These are phyloP conservation scores for Tremellales sp. DNA, from an alignment of 1,284 basidiomycete species.

Conservation along the genomic window DNA sequence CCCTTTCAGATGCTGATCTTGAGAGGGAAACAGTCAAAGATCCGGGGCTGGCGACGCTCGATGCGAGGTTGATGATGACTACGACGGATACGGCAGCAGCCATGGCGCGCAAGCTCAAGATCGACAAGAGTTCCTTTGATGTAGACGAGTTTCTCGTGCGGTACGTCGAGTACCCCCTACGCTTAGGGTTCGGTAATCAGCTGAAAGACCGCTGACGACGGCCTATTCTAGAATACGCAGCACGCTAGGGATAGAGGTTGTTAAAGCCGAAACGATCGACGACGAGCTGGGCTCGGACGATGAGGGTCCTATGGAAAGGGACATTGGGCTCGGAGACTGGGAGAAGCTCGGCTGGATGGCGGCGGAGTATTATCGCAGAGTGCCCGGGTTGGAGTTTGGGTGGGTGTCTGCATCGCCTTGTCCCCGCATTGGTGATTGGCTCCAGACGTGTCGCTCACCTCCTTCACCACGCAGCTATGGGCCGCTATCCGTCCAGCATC, in stretches of 20 bases:
- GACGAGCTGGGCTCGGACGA: slow-evolving; percentile 26
- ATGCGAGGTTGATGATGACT: slow-evolving; percentile 33
- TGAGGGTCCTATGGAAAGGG: slow-evolving; percentile 29
- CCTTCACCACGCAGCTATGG: slow-evolving; percentile 29
- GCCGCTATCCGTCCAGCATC: slow-evolving; percentile 26
- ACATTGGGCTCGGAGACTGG: slow-evolving; percentile 39
- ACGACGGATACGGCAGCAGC: slow-evolving; percentile 29
- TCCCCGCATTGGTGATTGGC: not conserved
- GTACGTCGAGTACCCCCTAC: slow-evolving; percentile 25
- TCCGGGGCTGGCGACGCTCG: slow-evolving; percentile 32
- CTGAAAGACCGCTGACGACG: too few relatives aligned
- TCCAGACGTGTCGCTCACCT: not conserved
- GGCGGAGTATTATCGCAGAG: slow-evolving; percentile 37
- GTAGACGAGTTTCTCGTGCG: slow-evolving; percentile 48
- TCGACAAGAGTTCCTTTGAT: slow-evolving; percentile 49
- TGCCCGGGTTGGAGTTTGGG: slow-evolving; percentile 50
- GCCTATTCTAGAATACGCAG: too few relatives aligned
- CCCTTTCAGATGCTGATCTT: not conserved
- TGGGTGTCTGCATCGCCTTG: slow-evolving; percentile 22
- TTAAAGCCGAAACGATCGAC: too few relatives aligned
- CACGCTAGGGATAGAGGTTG: slow-evolving; percentile 31
- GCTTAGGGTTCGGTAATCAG: too few relatives aligned
- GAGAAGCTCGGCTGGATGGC: slow-evolving; percentile 49
- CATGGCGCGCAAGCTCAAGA: slow-evolving; percentile 43
- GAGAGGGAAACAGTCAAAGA: slow-evolving; percentile 24